Evolutionary conservation across 306 rosid genomes (phyloP).

Genomic region (Senna siamea): DNA sequence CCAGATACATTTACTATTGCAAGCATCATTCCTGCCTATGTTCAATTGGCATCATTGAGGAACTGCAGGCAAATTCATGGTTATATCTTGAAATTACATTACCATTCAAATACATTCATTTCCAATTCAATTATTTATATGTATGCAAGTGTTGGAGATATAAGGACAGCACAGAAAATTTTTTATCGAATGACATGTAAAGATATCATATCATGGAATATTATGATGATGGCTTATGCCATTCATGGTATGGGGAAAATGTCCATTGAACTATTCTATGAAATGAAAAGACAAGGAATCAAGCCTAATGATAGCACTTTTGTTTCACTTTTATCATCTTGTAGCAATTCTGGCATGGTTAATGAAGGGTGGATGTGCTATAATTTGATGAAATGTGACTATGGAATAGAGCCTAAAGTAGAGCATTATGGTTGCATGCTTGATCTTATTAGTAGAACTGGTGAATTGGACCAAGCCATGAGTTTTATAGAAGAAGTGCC

Average conservation of each 20-base stretch:
- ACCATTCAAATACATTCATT: slow-evolving; percentile 48
- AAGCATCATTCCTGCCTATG: slow-evolving; percentile 57
- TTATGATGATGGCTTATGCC: slow-evolving; percentile 63
- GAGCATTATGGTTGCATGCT: slow-evolving; percentile 70
- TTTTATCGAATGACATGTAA: slow-evolving; percentile 47
- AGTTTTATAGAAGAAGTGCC: slow-evolving; percentile 54
- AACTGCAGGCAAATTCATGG: slow-evolving; percentile 66
- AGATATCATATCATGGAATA: slow-evolving; percentile 64
- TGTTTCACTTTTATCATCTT: slow-evolving; percentile 59
- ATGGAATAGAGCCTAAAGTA: slow-evolving; percentile 54
- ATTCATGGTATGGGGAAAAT: slow-evolving; percentile 59
- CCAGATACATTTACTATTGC: slow-evolving; percentile 58
- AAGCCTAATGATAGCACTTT: slow-evolving; percentile 57
- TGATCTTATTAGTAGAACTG: slow-evolving; percentile 57
- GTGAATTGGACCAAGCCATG: slow-evolving; percentile 54
- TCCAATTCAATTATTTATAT: slow-evolving; percentile 51
- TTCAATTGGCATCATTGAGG: slow-evolving; percentile 48
- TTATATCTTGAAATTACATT: slow-evolving; percentile 42
- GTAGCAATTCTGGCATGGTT: slow-evolving; percentile 60
- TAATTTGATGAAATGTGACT: slow-evolving; percentile 49
- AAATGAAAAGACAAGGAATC: slow-evolving; percentile 49
- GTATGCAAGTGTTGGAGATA: slow-evolving; percentile 63
- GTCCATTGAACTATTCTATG: slow-evolving; percentile 47
- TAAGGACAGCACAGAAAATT: slow-evolving; percentile 38
- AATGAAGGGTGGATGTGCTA: slow-evolving; percentile 55